Evolutionary conservation across 2,329 filamentous ascomycete species (phyloP).

Genomic region (Talaromyces sp.): DNA sequence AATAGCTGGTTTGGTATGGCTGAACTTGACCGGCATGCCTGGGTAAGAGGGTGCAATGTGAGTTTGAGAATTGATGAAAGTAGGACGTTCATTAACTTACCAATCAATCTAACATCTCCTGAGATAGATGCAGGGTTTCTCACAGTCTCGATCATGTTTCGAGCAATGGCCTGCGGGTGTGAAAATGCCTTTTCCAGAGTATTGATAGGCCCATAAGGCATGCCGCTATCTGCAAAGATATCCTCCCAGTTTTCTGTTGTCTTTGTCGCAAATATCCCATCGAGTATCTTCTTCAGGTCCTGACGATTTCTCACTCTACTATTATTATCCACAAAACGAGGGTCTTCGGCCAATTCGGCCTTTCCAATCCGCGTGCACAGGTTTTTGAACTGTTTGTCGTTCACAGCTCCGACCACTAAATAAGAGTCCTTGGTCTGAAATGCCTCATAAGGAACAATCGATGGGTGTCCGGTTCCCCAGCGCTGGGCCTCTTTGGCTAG

Average conservation of each 20-base stretch:
- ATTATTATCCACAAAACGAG: slow-evolving; percentile 64
- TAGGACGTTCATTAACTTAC: too few relatives aligned
- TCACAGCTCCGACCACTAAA: slow-evolving; percentile 72
- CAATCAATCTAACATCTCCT: slow-evolving; percentile 32
- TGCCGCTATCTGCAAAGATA: slow-evolving; percentile 46
- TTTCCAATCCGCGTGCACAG: slow-evolving; percentile 63
- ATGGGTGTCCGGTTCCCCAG: slow-evolving; percentile 52
- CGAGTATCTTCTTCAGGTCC: slow-evolving; percentile 42
- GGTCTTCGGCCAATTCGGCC: slow-evolving; percentile 63
- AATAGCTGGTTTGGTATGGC: slow-evolving; percentile 29
- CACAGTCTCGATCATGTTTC: slow-evolving; percentile 41
- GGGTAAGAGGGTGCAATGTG: too few relatives aligned
- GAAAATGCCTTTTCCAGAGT: slow-evolving; percentile 48
- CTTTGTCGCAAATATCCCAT: slow-evolving; percentile 36
- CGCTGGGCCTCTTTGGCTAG: slow-evolving; percentile 45
- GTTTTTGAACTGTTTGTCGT: slow-evolving; percentile 68
- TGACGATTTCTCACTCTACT: slow-evolving; percentile 58
- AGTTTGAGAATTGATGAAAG: too few relatives aligned
- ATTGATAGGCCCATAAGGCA: slow-evolving; percentile 53
- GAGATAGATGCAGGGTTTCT: slow-evolving; percentile 22
- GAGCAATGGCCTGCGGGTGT: slow-evolving; percentile 48
- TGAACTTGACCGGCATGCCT: slow-evolving; percentile 37
- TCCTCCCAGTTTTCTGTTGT: slow-evolving; percentile 46
- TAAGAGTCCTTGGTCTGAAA: slow-evolving; percentile 72
- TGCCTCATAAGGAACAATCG: slow-evolving; percentile 52